Conservation (phyloP, 108 stramenopile species). For the Chaetoceros tenuissimus region DNA sequence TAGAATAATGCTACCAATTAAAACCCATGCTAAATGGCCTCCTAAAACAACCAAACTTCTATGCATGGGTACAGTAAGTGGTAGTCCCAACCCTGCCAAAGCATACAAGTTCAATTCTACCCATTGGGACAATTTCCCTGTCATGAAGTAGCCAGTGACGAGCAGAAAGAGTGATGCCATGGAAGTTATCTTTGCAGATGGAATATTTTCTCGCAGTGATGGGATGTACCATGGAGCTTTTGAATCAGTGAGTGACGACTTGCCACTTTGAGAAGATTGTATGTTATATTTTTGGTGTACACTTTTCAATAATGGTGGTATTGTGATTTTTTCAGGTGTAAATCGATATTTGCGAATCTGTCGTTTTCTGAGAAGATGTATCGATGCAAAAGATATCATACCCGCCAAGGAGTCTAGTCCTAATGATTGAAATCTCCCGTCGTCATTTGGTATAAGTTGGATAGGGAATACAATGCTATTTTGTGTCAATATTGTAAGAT, state of each 20-base stretch:
- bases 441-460: conserved; percentile 80
- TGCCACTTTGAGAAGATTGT: too few relatives aligned
- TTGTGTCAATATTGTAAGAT: conserved; percentile 67
- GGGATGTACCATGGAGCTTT: conserved; percentile 32
- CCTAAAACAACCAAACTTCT: conserved; percentile 74
- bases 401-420: conserved; percentile 54
- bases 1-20: conserved; percentile 56
- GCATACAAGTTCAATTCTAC: conserved; percentile 73
- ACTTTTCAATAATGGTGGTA: conserved; percentile 3
- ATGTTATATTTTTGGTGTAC: not conserved
- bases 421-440: conserved; percentile 73
- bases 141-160: conserved; percentile 63
- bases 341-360: not conserved
- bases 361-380: not conserved
- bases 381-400: conserved; percentile 4
- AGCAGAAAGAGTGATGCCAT: conserved; percentile 44
- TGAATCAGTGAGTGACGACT: too few relatives aligned
- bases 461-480: conserved; percentile 67
- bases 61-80: conserved; percentile 79
- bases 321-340: conserved; percentile 1
- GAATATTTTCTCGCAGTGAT: conserved; percentile 6
- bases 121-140: conserved; percentile 55
- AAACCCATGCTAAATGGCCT: conserved; percentile 81
- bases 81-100: conserved; percentile 45
- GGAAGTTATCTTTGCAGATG: conserved; percentile 24